Evolutionary conservation across 305 asterid species (phyloP), one percentile per base, ranked within the genome.

Genomic region (Ajuga reptans): DNA sequence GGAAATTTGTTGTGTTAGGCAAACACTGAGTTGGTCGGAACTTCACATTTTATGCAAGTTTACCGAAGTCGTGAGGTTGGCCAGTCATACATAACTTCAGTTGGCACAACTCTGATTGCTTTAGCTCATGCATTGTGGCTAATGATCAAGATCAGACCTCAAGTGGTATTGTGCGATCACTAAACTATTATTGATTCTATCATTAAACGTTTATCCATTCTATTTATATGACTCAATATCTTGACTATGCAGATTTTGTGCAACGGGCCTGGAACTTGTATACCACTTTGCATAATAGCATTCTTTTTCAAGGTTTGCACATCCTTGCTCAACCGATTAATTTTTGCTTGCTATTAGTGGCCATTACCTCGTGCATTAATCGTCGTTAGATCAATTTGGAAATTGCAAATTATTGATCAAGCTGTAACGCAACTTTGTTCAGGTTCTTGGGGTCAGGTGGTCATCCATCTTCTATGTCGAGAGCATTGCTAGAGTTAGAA

Each of bases 211-310:
- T 31, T 41, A 11, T 24, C 45, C 58, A 17, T 72, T 71, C 33
- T 37, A 37, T 43, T 39, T 63, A 29, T 59, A 54, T 71, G 56
- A 56, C 55, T 37, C 24, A 1, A 34, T 58, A 24, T 18, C 73
- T 52, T 63, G 15, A 4, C 54, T 34, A 4, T 66, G 54, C 88
- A 91, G 98, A 86, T 92, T 73, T 78, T 92, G 53, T 88, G 96
- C 83, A 92, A 89, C 71, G 98, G 98, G 21, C 98, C 98, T 56
- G 98, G 98, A 66, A 92, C 98, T 6, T 89, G 98, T 71, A 73
- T 74, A 66, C 98, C 92, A 0, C 81, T 92, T 12, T 89, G 97
- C 74, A 81, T 63, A 37, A 86, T 90, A 66, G 89, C 95, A 36
- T 85, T 86, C 78, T 7, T 85, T 59, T 82, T 85, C 77, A 88